Evolutionary conservation across 164 flowering plant genomes (phyloP).

Genomic region (Hamamelis virginiana): DNA sequence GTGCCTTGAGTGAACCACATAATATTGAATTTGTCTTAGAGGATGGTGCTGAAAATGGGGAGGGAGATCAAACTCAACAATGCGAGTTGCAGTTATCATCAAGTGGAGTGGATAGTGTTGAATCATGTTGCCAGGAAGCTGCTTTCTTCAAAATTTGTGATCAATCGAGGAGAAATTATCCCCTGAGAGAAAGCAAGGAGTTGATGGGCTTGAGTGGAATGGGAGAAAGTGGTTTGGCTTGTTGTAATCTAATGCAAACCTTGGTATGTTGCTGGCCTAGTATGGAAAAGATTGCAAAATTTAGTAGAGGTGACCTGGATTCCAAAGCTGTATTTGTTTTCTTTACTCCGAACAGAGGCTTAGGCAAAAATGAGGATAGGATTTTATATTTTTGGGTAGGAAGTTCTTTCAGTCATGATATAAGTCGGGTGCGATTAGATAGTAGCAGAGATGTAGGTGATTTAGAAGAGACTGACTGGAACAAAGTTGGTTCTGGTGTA

Average conservation of each 20-base stretch:
- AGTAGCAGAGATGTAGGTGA: conserved; percentile 20
- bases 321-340: conserved; percentile 47
- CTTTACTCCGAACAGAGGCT: conserved; percentile 26
- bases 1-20: conserved; percentile 15
- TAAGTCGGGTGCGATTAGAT: conserved; percentile 15
- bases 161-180: conserved; percentile 11
- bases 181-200: conserved; percentile 6
- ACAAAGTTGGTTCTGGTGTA: conserved; percentile 35
- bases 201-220: conserved; percentile 13
- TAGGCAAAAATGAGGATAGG: conserved; percentile 22
- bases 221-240: conserved; percentile 7
- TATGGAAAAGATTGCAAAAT: conserved; percentile 42
- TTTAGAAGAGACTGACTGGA: conserved; percentile 43
- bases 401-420: conserved; percentile 33
- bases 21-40: conserved; percentile 24
- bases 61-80: conserved; percentile 17
- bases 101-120: conserved; percentile 16
- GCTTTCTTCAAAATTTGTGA: conserved; percentile 10
- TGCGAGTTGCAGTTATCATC: conserved; percentile 13
- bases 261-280: conserved; percentile 52
- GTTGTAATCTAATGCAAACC: conserved; percentile 19
- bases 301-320: conserved; percentile 36
- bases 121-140: conserved; percentile 12
- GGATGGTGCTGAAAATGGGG: conserved; percentile 15
- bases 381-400: conserved; percentile 67